Conservation (phyloP, 139 green algal species). For the Chlamydomonas schloesseri region DNA sequence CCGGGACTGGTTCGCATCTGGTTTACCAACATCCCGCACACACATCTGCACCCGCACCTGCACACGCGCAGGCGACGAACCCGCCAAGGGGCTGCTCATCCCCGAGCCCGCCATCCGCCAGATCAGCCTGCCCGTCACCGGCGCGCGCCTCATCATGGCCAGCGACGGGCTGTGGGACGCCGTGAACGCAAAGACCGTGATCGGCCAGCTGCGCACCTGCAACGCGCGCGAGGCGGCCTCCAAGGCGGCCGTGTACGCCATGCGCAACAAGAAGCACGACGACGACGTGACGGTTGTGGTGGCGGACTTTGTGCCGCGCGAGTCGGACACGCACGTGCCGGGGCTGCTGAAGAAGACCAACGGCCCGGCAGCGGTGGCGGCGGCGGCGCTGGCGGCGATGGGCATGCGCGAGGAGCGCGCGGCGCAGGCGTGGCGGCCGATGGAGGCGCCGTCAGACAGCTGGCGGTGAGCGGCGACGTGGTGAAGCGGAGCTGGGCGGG, state of each 20-base stretch:
- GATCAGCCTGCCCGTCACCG: constrained; percentile 79
- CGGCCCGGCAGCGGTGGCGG: not conserved
- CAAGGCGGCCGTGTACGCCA: constrained; percentile 28
- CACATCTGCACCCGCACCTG: too few species aligned
- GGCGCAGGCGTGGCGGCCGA: constrained; percentile 39
- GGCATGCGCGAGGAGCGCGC: constrained; percentile 23
- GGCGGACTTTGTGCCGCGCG: constrained; percentile 67
- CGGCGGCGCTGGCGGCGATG: not conserved
- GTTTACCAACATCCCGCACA: too few species aligned
- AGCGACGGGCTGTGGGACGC: constrained; percentile 95
- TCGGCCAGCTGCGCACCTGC: constrained; percentile 44
- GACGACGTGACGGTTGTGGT: constrained; percentile 63
- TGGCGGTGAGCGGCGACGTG: constrained; percentile 44
- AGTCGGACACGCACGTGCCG: constrained; percentile 28
- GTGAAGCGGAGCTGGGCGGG: too few species aligned
- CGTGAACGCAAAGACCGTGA: constrained; percentile 75
- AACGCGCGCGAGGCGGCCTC: constrained; percentile 22
- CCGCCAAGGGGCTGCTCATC: constrained; percentile 50
- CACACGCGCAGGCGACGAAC: constrained; percentile 68
- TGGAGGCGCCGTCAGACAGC: constrained; percentile 41
- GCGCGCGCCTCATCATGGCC: constrained; percentile 89
- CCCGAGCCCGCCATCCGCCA: constrained; percentile 44
- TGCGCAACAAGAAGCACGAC: constrained; percentile 34
- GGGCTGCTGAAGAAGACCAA: constrained; percentile 10
- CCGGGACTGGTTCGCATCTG: too few species aligned